phyloP scores from a whole-genome alignment of 257 asterid genomes.

The Thymus quinquecostatus region DNA sequence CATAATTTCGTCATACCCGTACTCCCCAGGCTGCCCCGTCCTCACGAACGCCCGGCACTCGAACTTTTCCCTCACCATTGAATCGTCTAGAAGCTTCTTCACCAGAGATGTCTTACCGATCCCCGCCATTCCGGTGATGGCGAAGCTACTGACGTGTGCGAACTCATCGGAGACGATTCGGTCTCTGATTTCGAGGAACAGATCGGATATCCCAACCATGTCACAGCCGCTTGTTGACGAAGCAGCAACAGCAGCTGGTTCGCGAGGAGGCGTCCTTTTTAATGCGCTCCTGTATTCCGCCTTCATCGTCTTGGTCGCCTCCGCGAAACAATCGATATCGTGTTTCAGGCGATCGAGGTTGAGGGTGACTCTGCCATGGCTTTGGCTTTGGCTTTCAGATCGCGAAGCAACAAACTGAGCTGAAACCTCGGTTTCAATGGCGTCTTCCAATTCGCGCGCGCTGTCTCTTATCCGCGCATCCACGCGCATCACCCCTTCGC shows the following conservation, averaged over 20 bases:
- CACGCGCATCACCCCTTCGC: not conserved
- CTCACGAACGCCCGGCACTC: not conserved
- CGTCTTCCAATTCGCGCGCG: not conserved
- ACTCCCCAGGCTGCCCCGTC: not conserved
- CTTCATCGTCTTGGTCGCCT: not conserved
- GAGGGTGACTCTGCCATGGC: not conserved
- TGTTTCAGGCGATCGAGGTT: not conserved
- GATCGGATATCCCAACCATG: not conserved
- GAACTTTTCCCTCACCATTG: not conserved
- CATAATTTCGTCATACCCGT: not conserved
- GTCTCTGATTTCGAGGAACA: not conserved
- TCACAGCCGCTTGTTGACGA: not conserved
- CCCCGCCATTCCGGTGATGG: not conserved
- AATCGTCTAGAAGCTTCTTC: not conserved
- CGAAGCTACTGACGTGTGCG: too few species aligned
- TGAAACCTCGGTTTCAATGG: not conserved
- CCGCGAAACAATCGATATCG: not conserved
- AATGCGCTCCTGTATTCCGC: not conserved
- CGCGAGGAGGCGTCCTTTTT: too few species aligned
- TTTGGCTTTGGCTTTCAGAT: not conserved
- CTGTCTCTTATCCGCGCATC: slow-evolving; percentile 6
- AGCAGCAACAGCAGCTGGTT: not conserved
- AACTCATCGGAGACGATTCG: not conserved
- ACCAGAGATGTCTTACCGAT: slow-evolving; percentile 6
- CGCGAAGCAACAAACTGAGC: slow-evolving; percentile 1